Evolutionary conservation across 208 protist species (phyloP).

Genomic region (Entamoeba moshkovskii): DNA sequence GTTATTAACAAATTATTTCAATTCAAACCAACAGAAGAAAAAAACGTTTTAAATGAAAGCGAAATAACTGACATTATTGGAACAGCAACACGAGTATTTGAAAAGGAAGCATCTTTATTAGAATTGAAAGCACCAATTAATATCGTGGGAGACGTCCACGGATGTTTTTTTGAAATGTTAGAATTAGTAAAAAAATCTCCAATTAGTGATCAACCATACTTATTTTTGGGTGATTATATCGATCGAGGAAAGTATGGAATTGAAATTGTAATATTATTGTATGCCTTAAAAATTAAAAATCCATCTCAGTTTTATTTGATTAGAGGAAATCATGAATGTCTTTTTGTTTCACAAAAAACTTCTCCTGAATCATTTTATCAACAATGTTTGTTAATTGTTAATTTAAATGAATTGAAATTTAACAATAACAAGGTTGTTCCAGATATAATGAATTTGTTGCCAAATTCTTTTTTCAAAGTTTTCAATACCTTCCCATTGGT

Average conservation of each 20-base stretch:
- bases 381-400: not conserved
- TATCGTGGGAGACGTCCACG: not conserved
- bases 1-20: not conserved
- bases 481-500: slow-evolving; percentile 92
- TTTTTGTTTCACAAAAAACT: not conserved
- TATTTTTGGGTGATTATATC: slow-evolving; percentile 38
- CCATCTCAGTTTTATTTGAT: slow-evolving; percentile 24
- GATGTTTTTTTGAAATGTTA: not conserved
- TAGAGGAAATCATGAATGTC: slow-evolving; percentile 34
- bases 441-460: not conserved
- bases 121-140: not conserved
- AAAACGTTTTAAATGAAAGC: not conserved
- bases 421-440: not conserved
- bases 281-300: slow-evolving; percentile 17
- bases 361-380: not conserved
- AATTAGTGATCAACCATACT: not conserved
- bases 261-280: slow-evolving; percentile 21
- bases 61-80: not conserved
- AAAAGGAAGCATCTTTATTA: not conserved
- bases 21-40: not conserved
- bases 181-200: not conserved
- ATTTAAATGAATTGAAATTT: not conserved
- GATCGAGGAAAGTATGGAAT: slow-evolving; percentile 28
- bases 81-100: not conserved
- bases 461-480: slow-evolving; percentile 35